Percentiles rank a stretch among this genome's conserved stretches.
These are phyloP conservation scores for Phoma sp. DNA, from an alignment of 2,329 filamentous ascomycete genomes.

Conservation along the genomic window DNA sequence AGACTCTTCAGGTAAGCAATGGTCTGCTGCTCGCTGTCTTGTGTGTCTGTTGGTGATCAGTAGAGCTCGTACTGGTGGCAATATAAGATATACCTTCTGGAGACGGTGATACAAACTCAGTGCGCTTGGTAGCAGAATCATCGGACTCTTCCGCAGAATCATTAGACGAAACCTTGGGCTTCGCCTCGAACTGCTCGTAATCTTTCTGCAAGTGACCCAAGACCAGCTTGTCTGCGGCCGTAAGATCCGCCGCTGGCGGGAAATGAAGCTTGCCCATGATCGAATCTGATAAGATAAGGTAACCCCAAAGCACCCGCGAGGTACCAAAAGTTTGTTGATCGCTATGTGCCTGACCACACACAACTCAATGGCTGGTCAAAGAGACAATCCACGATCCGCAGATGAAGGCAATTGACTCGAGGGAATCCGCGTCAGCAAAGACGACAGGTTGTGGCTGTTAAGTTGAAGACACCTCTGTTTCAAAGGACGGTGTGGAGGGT, in stretches of 20 bases:
- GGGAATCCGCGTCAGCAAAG: neutral
- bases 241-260: conserved; percentile 39
- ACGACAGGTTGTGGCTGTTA: neutral
- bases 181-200: conserved; percentile 27
- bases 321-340: conserved; percentile 1
- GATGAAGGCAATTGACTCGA: neutral
- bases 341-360: neutral
- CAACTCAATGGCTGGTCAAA: conserved; percentile 13
- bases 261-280: conserved; percentile 41
- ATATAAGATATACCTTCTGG: conserved; percentile 32
- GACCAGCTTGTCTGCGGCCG: conserved; percentile 38
- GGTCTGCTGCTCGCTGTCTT: conserved; percentile 42
- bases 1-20: conserved; percentile 55
- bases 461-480: conserved; percentile 3
- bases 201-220: conserved; percentile 38
- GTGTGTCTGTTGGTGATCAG: conserved; percentile 28
- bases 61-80: neutral
- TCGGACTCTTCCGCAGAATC: conserved; percentile 33
- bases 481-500: conserved; percentile 13
- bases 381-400: neutral
- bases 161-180: neutral
- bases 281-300: conserved; percentile 5
- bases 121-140: conserved; percentile 33
- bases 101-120: conserved; percentile 36
- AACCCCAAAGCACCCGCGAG: neutral